phyloP scores from a whole-genome alignment of 192 early-diverging fungal species.

The Haplosporangium gracile region DNA sequence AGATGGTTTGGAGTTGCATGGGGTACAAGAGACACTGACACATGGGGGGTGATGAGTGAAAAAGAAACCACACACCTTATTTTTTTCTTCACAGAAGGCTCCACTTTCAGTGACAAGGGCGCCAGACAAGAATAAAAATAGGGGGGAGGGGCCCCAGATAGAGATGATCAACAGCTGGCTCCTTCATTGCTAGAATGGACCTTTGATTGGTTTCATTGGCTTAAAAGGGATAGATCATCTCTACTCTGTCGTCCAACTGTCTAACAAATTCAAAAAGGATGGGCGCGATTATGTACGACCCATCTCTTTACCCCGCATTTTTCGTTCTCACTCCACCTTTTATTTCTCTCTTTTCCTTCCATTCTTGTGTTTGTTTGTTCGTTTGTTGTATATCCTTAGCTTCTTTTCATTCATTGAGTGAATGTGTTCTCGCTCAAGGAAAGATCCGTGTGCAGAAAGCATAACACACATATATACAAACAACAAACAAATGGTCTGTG shows the following conservation, averaged over 20 bases:
- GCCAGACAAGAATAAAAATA: neutral
- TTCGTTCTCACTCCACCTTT: neutral
- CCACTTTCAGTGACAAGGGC: neutral
- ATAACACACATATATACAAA: no score
- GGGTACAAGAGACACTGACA: neutral
- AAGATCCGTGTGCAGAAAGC: neutral
- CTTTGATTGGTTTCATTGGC: neutral
- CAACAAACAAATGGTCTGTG: neutral
- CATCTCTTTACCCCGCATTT: neutral
- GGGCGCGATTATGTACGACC: neutral
- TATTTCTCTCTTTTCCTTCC: neutral
- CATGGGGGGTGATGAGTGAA: neutral
- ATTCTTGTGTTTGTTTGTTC: neutral
- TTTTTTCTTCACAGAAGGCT: neutral
- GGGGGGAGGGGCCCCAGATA: neutral
- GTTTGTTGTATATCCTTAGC: neutral
- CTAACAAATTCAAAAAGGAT: neutral
- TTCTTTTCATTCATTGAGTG: neutral
- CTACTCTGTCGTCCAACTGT: neutral
- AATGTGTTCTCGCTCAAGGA: neutral
- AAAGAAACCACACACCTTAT: neutral
- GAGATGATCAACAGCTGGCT: neutral
- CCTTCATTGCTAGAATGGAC: neutral
- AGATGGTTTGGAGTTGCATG: neutral
- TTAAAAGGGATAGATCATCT: neutral